Evolutionary conservation across 108 stramenopile species (phyloP).

Genomic region (Licmophora abbreviata): DNA sequence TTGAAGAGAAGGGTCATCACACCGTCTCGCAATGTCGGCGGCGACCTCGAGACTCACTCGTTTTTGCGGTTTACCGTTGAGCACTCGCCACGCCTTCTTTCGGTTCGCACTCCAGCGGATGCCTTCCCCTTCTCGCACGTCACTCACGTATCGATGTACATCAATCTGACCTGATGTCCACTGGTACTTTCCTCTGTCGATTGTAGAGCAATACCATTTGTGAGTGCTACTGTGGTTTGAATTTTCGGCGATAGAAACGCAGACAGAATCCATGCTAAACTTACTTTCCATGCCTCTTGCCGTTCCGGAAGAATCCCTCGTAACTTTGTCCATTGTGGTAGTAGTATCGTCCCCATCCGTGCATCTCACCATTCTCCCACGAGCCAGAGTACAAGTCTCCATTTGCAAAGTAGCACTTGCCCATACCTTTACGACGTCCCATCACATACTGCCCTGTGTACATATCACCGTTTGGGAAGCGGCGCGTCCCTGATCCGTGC

Average conservation of each 20-base stretch:
- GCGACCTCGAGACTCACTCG: neutral
- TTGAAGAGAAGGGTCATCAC: too few species aligned
- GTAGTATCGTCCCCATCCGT: constrained; percentile 59
- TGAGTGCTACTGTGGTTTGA: too few species aligned
- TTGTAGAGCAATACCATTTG: too few species aligned
- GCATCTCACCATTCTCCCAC: constrained; percentile 31
- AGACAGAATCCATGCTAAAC: too few species aligned
- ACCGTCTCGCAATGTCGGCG: constrained; percentile 1
- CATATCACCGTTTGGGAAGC: constrained; percentile 53
- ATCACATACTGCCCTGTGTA: constrained; percentile 33
- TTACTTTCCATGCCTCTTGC: constrained; percentile 40
- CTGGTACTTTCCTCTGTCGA: constrained; percentile 61
- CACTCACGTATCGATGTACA: constrained; percentile 43
- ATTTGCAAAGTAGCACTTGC: constrained; percentile 47
- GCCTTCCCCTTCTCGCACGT: constrained; percentile 34
- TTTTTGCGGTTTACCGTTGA: constrained; percentile 2
- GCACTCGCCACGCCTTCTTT: constrained; percentile 45
- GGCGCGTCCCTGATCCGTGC: constrained; percentile 44
- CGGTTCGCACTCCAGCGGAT: constrained; percentile 58
- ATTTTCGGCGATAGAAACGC: too few species aligned
- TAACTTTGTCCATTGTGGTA: constrained; percentile 38
- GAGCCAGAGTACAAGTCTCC: constrained; percentile 48
- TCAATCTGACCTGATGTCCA: constrained; percentile 42
- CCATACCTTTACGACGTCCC: constrained; percentile 46
- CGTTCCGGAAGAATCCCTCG: constrained; percentile 45